Percentiles rank a stretch among this genome's conserved stretches.
Conservation (phyloP, 306 rosid species). For the Herpetospermum pedunculosum region DNA sequence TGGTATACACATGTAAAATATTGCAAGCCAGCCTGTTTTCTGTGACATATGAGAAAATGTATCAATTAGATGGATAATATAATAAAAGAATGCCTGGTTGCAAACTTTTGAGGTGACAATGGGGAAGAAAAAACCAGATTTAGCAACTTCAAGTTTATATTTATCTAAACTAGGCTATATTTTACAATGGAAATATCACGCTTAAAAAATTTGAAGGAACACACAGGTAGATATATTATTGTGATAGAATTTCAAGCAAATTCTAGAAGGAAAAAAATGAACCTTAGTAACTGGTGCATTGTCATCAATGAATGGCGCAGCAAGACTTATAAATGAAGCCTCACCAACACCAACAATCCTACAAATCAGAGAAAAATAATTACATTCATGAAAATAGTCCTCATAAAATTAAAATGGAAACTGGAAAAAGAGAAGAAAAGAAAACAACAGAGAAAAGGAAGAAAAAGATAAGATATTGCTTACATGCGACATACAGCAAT, state of each 20-base stretch:
- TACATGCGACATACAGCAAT: conserved; percentile 71
- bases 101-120: background rate
- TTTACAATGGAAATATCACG: background rate
- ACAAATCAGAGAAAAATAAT: conserved; percentile 7
- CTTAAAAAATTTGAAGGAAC: background rate
- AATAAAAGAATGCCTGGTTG: background rate
- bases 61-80: background rate
- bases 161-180: background rate
- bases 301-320: conserved; percentile 90
- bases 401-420: conserved; percentile 2
- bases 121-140: background rate
- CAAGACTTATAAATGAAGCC: conserved; percentile 91
- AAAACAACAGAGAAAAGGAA: background rate
- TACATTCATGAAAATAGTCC: background rate
- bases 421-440: background rate
- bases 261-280: conserved; percentile 8
- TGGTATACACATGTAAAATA: conserved; percentile 84
- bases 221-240: background rate
- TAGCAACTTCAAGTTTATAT: background rate
- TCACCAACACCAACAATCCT: conserved; percentile 90
- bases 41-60: conserved; percentile 23
- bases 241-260: background rate
- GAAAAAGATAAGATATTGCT: conserved; percentile 15
- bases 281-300: conserved; percentile 79
- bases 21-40: conserved; percentile 70